Evolutionary conservation across 2,329 filamentous ascomycete genomes (phyloP).

Genomic region (Penicillium freii): DNA sequence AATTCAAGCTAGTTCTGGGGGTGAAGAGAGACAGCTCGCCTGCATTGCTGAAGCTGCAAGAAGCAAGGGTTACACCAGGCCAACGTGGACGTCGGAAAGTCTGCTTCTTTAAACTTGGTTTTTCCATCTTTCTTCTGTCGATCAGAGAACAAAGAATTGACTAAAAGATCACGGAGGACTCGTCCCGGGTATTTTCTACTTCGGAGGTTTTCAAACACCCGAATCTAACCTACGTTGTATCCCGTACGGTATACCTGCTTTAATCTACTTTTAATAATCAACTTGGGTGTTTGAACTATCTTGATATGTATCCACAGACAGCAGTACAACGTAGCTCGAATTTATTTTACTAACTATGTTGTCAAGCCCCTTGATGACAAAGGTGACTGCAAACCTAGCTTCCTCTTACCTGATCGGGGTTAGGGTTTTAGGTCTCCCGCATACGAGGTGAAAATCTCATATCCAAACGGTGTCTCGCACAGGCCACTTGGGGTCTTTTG

Average conservation of each 20-base stretch:
- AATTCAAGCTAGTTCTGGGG: neutral
- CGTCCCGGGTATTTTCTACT: neutral
- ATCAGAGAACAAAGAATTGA: constrained; percentile 1
- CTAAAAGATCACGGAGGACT: constrained; percentile 13
- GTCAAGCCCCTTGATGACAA: neutral
- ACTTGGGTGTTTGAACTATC: neutral
- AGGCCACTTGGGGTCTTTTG: constrained; percentile 14
- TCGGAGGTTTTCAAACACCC: neutral
- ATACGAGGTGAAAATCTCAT: constrained; percentile 7
- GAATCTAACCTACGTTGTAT: neutral
- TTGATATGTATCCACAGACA: neutral
- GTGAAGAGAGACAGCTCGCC: constrained; percentile 2
- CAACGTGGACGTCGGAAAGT: constrained; percentile 8
- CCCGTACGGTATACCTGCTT: neutral
- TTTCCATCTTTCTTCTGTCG: constrained; percentile 3
- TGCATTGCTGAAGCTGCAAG: neutral
- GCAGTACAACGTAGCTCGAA: neutral
- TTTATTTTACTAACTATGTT: no score
- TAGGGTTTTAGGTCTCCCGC: constrained; percentile 1
- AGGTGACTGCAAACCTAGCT: neutral
- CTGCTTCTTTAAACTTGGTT: neutral
- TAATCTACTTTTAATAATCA: neutral
- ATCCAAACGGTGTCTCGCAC: constrained; percentile 19
- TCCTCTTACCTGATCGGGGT: constrained; percentile 4
- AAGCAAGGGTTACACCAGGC: constrained; percentile 9